A percentile compares a stretch with the other conserved stretches of the same genome.
phyloP scores from a whole-genome alignment of 2,329 filamentous ascomycete species.

The Aspergillus pseudoglaucus region DNA sequence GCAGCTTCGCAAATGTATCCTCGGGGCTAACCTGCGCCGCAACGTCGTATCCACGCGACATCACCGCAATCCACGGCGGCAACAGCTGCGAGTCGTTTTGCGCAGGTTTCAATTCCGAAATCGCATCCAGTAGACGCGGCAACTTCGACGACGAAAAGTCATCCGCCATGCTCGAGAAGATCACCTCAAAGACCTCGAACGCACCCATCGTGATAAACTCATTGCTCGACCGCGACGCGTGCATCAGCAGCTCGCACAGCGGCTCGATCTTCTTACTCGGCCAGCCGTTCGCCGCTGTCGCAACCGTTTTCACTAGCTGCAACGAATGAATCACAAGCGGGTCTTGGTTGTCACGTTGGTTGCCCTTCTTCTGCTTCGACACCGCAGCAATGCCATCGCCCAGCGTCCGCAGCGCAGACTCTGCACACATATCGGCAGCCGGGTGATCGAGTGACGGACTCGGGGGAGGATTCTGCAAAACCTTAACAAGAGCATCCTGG shows the following conservation, averaged over 20 bases:
- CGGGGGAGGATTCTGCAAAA: slow-evolving; percentile 78
- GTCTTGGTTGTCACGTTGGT: slow-evolving; percentile 56
- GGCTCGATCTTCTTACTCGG: slow-evolving; percentile 92
- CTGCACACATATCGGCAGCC: slow-evolving; percentile 91
- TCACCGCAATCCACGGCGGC: slow-evolving; percentile 91
- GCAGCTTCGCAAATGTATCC: slow-evolving; percentile 85
- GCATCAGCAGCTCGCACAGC: slow-evolving; percentile 80
- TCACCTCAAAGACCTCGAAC: slow-evolving; percentile 96
- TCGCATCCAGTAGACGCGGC: slow-evolving; percentile 80
- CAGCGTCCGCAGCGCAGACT: slow-evolving; percentile 76
- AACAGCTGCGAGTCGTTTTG: slow-evolving; percentile 91
- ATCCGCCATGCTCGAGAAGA: slow-evolving; percentile 85
- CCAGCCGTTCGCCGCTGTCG: slow-evolving; percentile 84
- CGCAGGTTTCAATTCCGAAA: slow-evolving; percentile 82
- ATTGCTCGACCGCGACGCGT: slow-evolving; percentile 82
- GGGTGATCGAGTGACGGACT: slow-evolving; percentile 92
- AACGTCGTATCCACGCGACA: slow-evolving; percentile 91
- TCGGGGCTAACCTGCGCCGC: slow-evolving; percentile 81
- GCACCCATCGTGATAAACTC: slow-evolving; percentile 95
- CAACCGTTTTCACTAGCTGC: slow-evolving; percentile 85
- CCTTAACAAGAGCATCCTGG: slow-evolving; percentile 76
- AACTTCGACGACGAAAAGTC: slow-evolving; percentile 85
- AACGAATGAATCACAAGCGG: slow-evolving; percentile 84
- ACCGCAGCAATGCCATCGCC: slow-evolving; percentile 62
- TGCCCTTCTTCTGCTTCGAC: slow-evolving; percentile 61